A percentile compares a stretch with the other conserved stretches of the same genome.
These are phyloP conservation scores for Russula dissimulans DNA, from an alignment of 768 basidiomycete genomes.

Conservation along the genomic window DNA sequence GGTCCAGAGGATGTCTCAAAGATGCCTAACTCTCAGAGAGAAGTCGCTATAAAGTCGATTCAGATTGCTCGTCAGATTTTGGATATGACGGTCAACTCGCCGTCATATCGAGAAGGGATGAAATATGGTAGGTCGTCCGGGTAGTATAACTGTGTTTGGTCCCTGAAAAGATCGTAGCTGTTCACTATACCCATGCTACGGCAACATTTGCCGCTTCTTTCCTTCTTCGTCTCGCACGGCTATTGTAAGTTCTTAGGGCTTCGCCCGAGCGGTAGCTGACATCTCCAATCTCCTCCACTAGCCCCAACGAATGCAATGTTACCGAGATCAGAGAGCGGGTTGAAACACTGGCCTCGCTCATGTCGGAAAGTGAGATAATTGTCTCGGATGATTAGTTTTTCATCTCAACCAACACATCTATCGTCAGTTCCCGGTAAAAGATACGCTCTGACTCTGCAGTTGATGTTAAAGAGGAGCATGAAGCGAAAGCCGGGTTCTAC, in stretches of 20 bases:
- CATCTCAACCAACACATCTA: conserved; percentile 10
- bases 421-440: conserved; percentile 79
- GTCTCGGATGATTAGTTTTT: neutral
- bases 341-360: conserved; percentile 63
- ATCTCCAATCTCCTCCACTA: conserved; percentile 23
- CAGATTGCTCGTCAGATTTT: conserved; percentile 70
- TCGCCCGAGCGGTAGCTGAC: neutral
- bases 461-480: conserved; percentile 76
- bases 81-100: conserved; percentile 78
- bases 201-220: conserved; percentile 92
- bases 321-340: conserved; percentile 66
- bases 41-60: conserved; percentile 76
- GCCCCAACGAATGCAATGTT: conserved; percentile 78
- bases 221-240: conserved; percentile 71
- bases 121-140: conserved; percentile 61
- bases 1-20: conserved; percentile 79
- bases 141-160: neutral
- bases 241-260: conserved; percentile 52
- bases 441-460: conserved; percentile 80
- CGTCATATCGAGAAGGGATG: conserved; percentile 83
- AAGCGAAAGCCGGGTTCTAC: conserved; percentile 47
- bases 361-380: conserved; percentile 61
- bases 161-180: conserved; percentile 38
- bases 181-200: conserved; percentile 87
- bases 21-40: conserved; percentile 70